phyloP scores from a whole-genome alignment of 805 yeast species.

The Suhomyces canberraensis region DNA sequence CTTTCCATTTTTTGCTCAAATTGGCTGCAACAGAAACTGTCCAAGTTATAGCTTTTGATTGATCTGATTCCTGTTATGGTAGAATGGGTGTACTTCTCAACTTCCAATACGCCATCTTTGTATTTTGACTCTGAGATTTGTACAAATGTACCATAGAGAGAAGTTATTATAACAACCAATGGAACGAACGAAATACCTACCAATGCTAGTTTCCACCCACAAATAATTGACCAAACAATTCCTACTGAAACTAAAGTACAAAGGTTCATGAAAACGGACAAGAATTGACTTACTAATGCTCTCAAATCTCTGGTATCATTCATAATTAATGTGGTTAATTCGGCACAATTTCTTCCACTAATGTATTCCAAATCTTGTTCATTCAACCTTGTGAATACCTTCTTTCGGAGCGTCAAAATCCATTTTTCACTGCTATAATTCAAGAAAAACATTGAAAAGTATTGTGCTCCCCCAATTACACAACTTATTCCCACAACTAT shows the following conservation, averaged over 20 bases:
- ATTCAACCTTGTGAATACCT: conserved; percentile 47
- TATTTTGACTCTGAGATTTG: conserved; percentile 58
- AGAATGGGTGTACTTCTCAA: conserved; percentile 55
- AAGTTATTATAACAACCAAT: conserved; percentile 46
- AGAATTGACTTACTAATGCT: conserved; percentile 56
- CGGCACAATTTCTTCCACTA: conserved; percentile 43
- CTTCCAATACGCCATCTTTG: conserved; percentile 49
- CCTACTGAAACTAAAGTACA: conserved; percentile 57
- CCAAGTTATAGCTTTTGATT: conserved; percentile 55
- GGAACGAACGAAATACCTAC: conserved; percentile 81
- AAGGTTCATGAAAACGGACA: conserved; percentile 53
- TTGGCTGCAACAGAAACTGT: conserved; percentile 41
- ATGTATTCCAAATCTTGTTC: conserved; percentile 56
- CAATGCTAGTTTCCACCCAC: conserved; percentile 85
- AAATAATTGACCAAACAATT: conserved; percentile 67
- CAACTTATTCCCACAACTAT: conserved; percentile 61
- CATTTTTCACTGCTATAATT: conserved; percentile 65
- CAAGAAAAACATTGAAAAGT: conserved; percentile 48
- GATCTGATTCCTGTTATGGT: conserved; percentile 59
- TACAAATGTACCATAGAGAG: conserved; percentile 48
- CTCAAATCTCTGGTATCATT: conserved; percentile 82
- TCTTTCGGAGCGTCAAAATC: conserved; percentile 52
- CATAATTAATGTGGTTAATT: conserved; percentile 62
- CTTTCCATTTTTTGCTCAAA: conserved; percentile 28
- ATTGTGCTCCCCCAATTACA: conserved; percentile 57